A percentile compares a stretch with the other conserved stretches of the same genome.
Conservation (phyloP, 2,329 filamentous ascomycete genomes). For the Colletotrichum liaoningense region DNA sequence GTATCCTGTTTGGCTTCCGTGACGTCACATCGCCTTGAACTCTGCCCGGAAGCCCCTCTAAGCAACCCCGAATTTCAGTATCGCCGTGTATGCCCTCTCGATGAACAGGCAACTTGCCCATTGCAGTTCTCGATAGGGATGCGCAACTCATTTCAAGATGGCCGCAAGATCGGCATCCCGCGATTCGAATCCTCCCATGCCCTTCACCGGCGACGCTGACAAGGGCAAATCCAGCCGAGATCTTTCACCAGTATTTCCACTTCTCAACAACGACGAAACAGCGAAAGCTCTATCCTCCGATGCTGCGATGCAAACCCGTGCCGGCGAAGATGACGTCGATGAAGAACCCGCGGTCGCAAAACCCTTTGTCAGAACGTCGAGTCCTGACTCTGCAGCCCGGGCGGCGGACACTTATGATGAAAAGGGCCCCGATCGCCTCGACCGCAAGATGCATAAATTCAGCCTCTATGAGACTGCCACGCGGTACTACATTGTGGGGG, state of each 20-base stretch:
- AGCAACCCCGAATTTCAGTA: no score
- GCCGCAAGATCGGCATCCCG: background rate
- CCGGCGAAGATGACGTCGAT: constrained; percentile 63
- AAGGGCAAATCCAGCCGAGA: background rate
- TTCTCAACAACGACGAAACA: constrained; percentile 50
- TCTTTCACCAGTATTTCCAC: constrained; percentile 45
- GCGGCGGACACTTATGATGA: constrained; percentile 46
- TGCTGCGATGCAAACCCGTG: constrained; percentile 32
- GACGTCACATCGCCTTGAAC: no score
- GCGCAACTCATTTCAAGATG: background rate
- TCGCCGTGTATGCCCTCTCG: no score
- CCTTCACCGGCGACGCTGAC: background rate
- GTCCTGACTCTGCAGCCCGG: constrained; percentile 56
- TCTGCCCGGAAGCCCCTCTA: no score
- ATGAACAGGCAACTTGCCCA: no score
- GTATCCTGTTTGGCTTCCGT: no score
- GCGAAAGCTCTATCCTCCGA: constrained; percentile 41
- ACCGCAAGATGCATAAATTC: constrained; percentile 90
- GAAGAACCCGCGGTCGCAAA: constrained; percentile 69
- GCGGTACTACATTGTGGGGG: constrained; percentile 93
- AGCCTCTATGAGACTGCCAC: constrained; percentile 96
- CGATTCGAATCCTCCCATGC: background rate
- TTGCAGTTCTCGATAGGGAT: no score
- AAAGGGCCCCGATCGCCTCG: constrained; percentile 49
- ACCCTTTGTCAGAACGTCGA: constrained; percentile 67